Evolutionary conservation across 2,329 filamentous ascomycete genomes (phyloP), one percentile per base, ranked within the genome.

Genomic region (Chalara sp.): DNA sequence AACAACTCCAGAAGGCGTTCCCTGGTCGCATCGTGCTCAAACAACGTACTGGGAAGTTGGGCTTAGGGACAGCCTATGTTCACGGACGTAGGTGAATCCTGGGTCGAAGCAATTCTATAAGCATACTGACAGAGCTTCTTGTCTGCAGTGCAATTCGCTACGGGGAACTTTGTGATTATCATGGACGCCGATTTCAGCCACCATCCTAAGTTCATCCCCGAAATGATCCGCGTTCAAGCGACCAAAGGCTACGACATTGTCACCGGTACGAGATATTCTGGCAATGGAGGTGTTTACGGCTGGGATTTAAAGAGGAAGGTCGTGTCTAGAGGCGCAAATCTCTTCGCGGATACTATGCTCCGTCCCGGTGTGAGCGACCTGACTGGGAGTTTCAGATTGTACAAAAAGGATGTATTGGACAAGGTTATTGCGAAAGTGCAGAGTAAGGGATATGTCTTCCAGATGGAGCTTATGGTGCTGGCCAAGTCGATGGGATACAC

Each of bases 181-280:
- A 97, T 97, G 93, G 92, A 97, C 76, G 92, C 92, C 72, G 92
- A 97, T 74, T 97, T 97, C 79, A 89, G 83, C 63, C 92, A 97
- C 75, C 92, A 97, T 77, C 92, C 93, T 68, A 97, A 97, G 75
- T 97, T 96, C 80, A 95, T 97, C 71, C 86, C 91, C 51, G 78
- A 84, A 66, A 96, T 97, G 89, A 88, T 97, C 63, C 79, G 78
- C 54, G 79, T 83, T 58, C 92, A 96, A 71, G 79, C 81, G 68
- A 68, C 67, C 55, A 84, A 76, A 59, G 82, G 89, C 75, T 95
- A 89, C 74, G 92, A 97, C 67, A 97, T 97, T 61, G 91, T 97
- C 46, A 96, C 91, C 2, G 92, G 93, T 50, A 97, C 92, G 44
- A 81, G 92, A 54, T 97, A 97, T 70, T 89, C 90, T 6, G 88